These are phyloP conservation scores for Tuber aestivum DNA, from an alignment of 495 filamentous ascomycete genomes.

Conservation along the genomic window DNA sequence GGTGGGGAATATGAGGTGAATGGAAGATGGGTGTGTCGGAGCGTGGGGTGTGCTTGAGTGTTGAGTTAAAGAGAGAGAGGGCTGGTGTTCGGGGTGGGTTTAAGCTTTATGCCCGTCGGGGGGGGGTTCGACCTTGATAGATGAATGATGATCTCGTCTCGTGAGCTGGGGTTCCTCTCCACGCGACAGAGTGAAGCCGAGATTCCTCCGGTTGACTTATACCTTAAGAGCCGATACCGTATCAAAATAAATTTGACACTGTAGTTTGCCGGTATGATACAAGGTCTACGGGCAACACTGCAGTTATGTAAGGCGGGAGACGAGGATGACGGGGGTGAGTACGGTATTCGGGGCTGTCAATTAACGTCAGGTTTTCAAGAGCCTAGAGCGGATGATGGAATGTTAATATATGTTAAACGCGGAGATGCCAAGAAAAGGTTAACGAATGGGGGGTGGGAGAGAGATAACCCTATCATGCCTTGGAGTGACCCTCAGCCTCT, in stretches of 20 bases:
- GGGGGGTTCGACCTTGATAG: not conserved
- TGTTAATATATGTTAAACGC: not conserved
- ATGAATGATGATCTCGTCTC: not conserved
- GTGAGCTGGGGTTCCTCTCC: not conserved
- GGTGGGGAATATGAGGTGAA: not conserved
- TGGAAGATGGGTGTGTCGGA: not conserved
- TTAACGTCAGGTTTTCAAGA: not conserved
- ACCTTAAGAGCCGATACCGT: not conserved
- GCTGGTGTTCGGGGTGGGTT: not conserved
- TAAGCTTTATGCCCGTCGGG: not conserved
- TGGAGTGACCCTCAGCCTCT: not conserved
- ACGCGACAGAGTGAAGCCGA: not conserved
- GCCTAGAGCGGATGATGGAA: not conserved
- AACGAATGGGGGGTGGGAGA: not conserved
- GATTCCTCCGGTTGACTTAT: not conserved
- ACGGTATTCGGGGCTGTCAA: not conserved
- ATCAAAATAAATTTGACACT: not conserved
- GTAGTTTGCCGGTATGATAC: constrained; percentile 1
- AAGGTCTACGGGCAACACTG: not conserved
- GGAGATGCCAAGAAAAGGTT: not conserved
- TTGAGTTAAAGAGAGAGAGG: not conserved
- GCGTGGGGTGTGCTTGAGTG: not conserved
- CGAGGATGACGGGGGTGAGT: not conserved
- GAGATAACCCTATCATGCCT: not conserved
- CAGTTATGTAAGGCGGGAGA: not conserved